Conservation (phyloP, 108 stramenopile genomes). For the Fragilaria crotonensis region DNA sequence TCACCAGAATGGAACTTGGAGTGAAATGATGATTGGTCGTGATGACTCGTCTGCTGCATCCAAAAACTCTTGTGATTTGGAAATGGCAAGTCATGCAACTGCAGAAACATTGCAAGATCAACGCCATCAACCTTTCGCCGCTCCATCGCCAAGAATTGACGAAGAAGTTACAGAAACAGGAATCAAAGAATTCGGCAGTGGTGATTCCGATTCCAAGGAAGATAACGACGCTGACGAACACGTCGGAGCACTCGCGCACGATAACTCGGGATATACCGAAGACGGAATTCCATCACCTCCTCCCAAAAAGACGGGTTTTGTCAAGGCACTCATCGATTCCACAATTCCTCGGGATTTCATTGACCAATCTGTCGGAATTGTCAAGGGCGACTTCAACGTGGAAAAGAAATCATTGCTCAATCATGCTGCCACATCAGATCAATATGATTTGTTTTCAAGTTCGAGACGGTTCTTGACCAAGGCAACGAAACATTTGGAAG, state of each 20-base stretch:
- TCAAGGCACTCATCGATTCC: constrained; percentile 69
- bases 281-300: not conserved
- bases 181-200: not conserved
- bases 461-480: not conserved
- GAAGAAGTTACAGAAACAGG: not conserved
- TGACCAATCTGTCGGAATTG: constrained; percentile 74
- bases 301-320: constrained; percentile 48
- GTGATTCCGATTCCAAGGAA: not conserved
- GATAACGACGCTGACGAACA: constrained; percentile 24
- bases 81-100: not conserved
- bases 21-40: not conserved
- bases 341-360: constrained; percentile 77
- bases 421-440: constrained; percentile 82
- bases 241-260: constrained; percentile 17
- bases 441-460: constrained; percentile 72
- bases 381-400: constrained; percentile 77
- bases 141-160: not conserved
- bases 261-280: constrained; percentile 5
- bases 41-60: not conserved
- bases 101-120: not conserved
- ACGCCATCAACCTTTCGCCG: not conserved
- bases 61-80: constrained; percentile 9
- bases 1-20: not conserved
- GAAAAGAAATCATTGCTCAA: constrained; percentile 80
- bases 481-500: not conserved